Percentiles rank a stretch among this genome's conserved stretches.
Evolutionary conservation across 2,329 filamentous ascomycete genomes (phyloP).

Genomic region (Colletotrichum tropicicola): DNA sequence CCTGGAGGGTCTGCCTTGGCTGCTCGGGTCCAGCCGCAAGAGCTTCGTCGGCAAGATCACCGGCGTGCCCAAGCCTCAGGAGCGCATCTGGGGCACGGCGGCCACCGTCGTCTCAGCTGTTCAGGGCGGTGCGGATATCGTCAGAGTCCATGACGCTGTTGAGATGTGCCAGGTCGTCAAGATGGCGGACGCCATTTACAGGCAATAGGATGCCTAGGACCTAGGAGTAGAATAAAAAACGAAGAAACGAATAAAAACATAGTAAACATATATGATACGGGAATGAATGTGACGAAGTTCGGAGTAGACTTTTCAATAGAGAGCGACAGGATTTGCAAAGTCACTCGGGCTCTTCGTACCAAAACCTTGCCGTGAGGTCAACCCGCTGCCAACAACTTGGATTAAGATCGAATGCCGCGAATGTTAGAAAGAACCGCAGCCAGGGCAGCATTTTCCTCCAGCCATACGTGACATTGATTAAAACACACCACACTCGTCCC

Average conservation of each 20-base stretch:
- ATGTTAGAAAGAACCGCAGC: no score
- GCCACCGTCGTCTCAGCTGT: conserved; percentile 88
- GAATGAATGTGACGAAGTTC: no score
- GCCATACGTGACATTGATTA: no score
- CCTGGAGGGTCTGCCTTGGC: conserved; percentile 80
- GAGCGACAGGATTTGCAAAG: no score
- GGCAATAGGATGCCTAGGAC: conserved; percentile 46
- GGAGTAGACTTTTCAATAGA: no score
- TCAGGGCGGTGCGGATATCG: conserved; percentile 87
- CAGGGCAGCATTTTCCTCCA: no score
- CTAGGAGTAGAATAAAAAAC: neutral
- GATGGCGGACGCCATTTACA: conserved; percentile 95
- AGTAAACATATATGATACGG: no score
- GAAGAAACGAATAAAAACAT: no score
- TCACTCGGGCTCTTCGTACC: no score
- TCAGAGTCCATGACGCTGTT: conserved; percentile 88
- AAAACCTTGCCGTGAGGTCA: no score
- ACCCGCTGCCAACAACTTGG: no score
- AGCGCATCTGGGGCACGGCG: conserved; percentile 86
- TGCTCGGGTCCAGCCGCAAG: conserved; percentile 90
- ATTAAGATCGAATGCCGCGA: no score
- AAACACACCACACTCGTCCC: neutral
- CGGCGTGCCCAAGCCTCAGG: conserved; percentile 73
- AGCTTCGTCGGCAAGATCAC: conserved; percentile 87
- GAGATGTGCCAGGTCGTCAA: conserved; percentile 87